Conservation (phyloP, 2,329 filamentous ascomycete species). For the Diaporthe longicolla region DNA sequence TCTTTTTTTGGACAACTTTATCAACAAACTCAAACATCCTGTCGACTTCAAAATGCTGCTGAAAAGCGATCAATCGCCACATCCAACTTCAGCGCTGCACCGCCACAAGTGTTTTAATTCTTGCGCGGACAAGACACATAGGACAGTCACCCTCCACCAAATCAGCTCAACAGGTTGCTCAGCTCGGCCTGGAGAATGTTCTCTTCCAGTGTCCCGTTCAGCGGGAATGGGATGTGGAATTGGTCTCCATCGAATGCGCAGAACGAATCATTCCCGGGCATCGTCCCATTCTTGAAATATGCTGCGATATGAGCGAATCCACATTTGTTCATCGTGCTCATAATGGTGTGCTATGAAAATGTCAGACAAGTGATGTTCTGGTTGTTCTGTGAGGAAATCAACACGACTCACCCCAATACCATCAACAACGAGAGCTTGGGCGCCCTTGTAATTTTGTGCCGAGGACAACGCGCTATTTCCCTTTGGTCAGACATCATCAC, state of each 20-base stretch:
- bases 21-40: neutral
- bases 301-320: slow-evolving; percentile 28
- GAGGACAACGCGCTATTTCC: slow-evolving; percentile 36
- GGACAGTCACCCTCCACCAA: neutral
- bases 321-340: slow-evolving; percentile 1
- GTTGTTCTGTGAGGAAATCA: neutral
- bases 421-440: slow-evolving; percentile 38
- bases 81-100: neutral
- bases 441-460: slow-evolving; percentile 38
- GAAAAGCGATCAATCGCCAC: neutral
- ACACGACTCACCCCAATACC: slow-evolving; percentile 39
- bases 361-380: neutral
- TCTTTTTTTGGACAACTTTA: too few species aligned
- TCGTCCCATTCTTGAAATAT: slow-evolving; percentile 37
- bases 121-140: neutral
- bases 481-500: slow-evolving; percentile 1
- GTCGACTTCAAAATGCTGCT: neutral
- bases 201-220: slow-evolving; percentile 39
- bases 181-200: neutral
- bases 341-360: neutral
- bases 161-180: neutral
- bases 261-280: slow-evolving; percentile 42
- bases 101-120: too few species aligned
- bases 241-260: slow-evolving; percentile 36
- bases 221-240: slow-evolving; percentile 22